Evolutionary conservation across 106 monocot genomes (phyloP).

Genomic region (Acorus gramineus): DNA sequence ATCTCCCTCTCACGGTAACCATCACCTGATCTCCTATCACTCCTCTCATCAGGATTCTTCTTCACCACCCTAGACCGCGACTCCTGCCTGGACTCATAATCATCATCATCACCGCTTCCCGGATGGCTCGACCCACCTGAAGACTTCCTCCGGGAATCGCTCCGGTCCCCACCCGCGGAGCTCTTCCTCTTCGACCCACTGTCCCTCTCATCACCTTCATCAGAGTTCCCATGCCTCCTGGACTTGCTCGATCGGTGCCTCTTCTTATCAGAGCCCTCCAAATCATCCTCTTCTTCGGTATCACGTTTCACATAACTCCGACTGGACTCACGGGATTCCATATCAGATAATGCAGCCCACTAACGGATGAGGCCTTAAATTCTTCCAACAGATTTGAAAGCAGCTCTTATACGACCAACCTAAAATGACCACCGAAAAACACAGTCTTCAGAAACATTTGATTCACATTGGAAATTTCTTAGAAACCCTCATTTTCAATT

Average conservation of each 20-base stretch:
- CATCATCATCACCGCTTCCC: slow-evolving; percentile 48
- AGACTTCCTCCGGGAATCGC: slow-evolving; percentile 22
- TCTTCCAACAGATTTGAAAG: no score
- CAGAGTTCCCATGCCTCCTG: slow-evolving; percentile 20
- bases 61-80: slow-evolving; percentile 43
- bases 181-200: slow-evolving; percentile 16
- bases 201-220: slow-evolving; percentile 35
- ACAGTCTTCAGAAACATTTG: no score
- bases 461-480: no score
- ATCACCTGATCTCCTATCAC: slow-evolving; percentile 36
- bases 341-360: slow-evolving; percentile 39
- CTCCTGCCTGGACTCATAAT: slow-evolving; percentile 36
- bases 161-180: slow-evolving; percentile 17
- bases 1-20: slow-evolving; percentile 39
- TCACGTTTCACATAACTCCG: slow-evolving; percentile 38
- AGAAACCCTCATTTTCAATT: no score
- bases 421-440: no score
- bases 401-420: no score
- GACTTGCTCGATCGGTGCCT: slow-evolving; percentile 50
- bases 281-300: slow-evolving; percentile 40
- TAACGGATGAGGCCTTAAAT: no score
- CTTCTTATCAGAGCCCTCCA: slow-evolving; percentile 39
- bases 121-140: slow-evolving; percentile 15
- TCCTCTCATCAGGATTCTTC: slow-evolving; percentile 42
- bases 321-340: slow-evolving; percentile 36